Evolutionary conservation across 1,139 yeast species (phyloP).

Genomic region (Geotrichum klebahnii): DNA sequence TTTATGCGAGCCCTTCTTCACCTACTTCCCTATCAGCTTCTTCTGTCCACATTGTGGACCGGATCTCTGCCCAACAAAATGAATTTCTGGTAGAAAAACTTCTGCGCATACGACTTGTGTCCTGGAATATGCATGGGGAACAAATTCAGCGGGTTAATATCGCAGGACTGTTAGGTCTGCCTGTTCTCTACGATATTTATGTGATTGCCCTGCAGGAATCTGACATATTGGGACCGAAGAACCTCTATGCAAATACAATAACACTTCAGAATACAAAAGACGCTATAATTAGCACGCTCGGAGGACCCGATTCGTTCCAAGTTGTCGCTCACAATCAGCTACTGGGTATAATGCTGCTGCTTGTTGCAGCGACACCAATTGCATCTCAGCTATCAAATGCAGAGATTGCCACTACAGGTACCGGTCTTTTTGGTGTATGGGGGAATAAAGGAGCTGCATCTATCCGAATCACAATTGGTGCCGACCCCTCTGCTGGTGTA

Average conservation of each 20-base stretch:
- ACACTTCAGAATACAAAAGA: constrained; percentile 43
- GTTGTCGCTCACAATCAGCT: constrained; percentile 46
- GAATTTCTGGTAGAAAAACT: not conserved
- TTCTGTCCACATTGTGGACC: not conserved
- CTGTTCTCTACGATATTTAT: constrained; percentile 39
- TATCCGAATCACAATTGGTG: constrained; percentile 36
- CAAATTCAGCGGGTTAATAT: constrained; percentile 15
- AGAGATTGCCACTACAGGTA: constrained; percentile 46
- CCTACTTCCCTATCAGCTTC: not conserved
- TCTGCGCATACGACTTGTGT: not conserved
- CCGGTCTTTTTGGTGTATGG: constrained; percentile 55
- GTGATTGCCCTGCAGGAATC: constrained; percentile 52
- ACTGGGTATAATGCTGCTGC: constrained; percentile 48
- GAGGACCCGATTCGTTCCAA: constrained; percentile 30
- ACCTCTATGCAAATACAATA: constrained; percentile 44
- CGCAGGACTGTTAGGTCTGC: constrained; percentile 13
- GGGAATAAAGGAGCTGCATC: constrained; percentile 58
- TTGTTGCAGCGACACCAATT: constrained; percentile 39
- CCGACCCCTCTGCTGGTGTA: constrained; percentile 30
- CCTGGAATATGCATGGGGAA: constrained; percentile 20
- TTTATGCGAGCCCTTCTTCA: not conserved
- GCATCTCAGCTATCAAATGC: constrained; percentile 41
- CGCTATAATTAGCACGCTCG: constrained; percentile 34
- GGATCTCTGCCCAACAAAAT: not conserved
- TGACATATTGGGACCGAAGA: constrained; percentile 46